Evolutionary conservation across 257 asterid species (phyloP), one percentile per base, ranked within the genome.

Genomic region (Ligustrum vulgare): DNA sequence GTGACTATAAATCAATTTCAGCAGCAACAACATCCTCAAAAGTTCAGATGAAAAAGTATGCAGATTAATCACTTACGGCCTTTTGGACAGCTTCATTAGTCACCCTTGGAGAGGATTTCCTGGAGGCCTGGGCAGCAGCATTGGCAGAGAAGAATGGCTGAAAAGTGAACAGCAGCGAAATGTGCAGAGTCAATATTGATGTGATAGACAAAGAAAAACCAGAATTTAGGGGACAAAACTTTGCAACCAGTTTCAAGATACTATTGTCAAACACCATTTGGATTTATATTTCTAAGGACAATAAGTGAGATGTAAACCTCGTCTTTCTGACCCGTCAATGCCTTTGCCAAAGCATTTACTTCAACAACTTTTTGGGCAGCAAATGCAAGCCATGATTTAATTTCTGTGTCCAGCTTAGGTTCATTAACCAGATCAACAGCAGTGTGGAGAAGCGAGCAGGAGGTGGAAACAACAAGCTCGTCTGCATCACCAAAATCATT

Each of bases 341-440:
- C 86, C 81, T 83, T 86, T 49, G 89, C 87, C 84, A 86, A 79
- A 41, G 87, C 87, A 77, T 83, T 77, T 32, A 86, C 89, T 79
- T 83, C 89, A 81, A 83, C 80, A 74, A 86, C 86, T 63, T 86
- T 86, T 41, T 86, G 89, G 41, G 89, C 87, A 77, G 89, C 89
- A 81, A 86, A 86, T 77, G 89, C 89, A 43, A 86, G 78, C 87
- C 87, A 83, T 65, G 89, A 83, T 32, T 86, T 86, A 71, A 86
- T 86, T 75, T 86, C 90, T 37, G 72, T 4, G 73, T 83, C 90
- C 37, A 86, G 71, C 58, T 86, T 86, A 66, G 90, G 75, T 81
- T 86, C 90, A 25, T 86, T 86, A 71, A 77, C 31, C 32, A 86
- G 79, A 79, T 86, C 87, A 4, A 86, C 90, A 20, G 87, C 90